Conservation (phyloP, 805 yeast species). For the Yarrowia bubula region DNA sequence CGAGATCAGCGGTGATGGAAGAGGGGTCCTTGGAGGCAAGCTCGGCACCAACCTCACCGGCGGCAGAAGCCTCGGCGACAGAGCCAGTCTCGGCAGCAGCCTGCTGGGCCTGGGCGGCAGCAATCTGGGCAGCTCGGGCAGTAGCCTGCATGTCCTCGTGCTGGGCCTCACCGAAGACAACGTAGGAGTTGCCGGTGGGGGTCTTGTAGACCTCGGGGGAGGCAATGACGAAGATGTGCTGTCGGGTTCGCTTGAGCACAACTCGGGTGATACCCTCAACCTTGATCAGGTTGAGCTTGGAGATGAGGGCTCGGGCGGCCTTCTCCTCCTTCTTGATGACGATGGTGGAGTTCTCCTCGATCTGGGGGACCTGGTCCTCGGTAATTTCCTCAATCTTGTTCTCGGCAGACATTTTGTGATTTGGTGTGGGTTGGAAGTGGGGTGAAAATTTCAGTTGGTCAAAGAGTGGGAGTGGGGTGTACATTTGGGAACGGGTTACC, state of each 20-base stretch:
- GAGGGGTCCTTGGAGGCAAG: conserved; percentile 41
- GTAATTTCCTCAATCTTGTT: conserved; percentile 26
- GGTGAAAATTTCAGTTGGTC: conserved; percentile 7
- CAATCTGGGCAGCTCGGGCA: conserved; percentile 71
- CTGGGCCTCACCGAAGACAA: conserved; percentile 97
- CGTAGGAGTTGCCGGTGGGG: conserved; percentile 83
- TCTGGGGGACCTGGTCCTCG: conserved; percentile 41
- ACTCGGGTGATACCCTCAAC: conserved; percentile 92
- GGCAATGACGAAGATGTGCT: conserved; percentile 87
- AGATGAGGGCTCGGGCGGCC: conserved; percentile 88
- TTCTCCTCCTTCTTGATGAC: conserved; percentile 87
- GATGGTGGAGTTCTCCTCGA: conserved; percentile 82
- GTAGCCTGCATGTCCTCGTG: conserved; percentile 89
- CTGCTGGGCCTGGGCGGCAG: conserved; percentile 56
- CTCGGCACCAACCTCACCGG: conserved; percentile 45
- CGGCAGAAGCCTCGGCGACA: conserved; percentile 48
- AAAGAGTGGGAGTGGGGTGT: conserved; percentile 22
- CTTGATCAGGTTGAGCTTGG: conserved; percentile 85
- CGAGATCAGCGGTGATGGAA: conserved; percentile 34
- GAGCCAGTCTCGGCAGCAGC: conserved; percentile 43
- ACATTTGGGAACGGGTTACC: conserved; percentile 25
- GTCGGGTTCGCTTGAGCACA: conserved; percentile 90
- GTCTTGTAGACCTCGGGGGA: conserved; percentile 94
- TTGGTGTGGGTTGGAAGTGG: neutral
- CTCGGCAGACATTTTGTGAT: conserved; percentile 24